Conservation (phyloP, 108 stramenopile species). For the Nannochloropsis oceanica region DNA sequence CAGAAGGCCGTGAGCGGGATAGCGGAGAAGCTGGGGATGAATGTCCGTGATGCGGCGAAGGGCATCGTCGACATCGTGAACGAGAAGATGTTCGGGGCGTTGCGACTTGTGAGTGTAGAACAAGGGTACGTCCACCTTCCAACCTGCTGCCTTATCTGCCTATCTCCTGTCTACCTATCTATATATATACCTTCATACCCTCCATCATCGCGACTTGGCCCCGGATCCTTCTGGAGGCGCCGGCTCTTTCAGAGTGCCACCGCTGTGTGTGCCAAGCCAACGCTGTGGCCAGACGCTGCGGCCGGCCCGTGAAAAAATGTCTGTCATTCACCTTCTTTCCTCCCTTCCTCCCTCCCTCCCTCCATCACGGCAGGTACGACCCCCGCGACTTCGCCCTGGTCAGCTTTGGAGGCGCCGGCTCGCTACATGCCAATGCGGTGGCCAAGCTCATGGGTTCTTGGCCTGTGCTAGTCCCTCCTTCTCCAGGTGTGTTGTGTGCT, state of each 20-base stretch:
- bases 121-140: background rate
- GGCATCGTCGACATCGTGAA: background rate
- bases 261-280: no score
- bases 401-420: background rate
- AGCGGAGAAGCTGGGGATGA: background rate
- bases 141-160: no score
- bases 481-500: background rate
- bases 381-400: background rate
- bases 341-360: no score
- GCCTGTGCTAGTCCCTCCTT: background rate
- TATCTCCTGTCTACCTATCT: no score
- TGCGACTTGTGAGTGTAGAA: background rate
- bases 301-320: no score
- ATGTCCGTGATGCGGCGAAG: background rate
- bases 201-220: no score
- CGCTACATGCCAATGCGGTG: background rate
- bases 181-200: no score
- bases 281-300: no score
- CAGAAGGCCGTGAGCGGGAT: background rate
- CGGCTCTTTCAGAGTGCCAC: no score
- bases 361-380: background rate
- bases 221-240: no score
- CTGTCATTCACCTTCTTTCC: no score
- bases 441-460: background rate
- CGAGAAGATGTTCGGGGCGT: background rate